Evolutionary conservation across 1,284 basidiomycete genomes (phyloP).

Genomic region (Ganoderma leucocontextum): DNA sequence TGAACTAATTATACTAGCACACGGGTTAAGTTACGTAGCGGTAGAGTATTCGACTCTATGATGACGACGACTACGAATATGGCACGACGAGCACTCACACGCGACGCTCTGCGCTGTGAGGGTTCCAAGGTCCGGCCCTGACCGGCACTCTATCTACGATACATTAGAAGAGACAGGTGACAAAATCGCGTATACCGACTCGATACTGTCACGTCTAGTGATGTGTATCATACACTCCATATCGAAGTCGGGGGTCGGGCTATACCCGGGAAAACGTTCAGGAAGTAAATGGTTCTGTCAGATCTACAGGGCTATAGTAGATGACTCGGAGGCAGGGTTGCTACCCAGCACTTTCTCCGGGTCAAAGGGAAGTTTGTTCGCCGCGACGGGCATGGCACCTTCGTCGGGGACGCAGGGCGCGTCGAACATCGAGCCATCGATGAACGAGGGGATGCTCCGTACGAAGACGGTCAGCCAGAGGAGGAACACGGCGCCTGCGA

Average conservation of each 20-base stretch:
- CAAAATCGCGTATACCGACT: conserved; percentile 5
- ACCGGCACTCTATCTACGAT: conserved; percentile 32
- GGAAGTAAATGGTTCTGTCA: conserved; percentile 8
- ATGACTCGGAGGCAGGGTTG: conserved; percentile 14
- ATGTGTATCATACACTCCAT: conserved; percentile 26
- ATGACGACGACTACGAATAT: background rate
- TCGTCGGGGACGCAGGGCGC: conserved; percentile 48
- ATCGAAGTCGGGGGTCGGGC: conserved; percentile 19
- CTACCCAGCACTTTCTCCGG: conserved; percentile 28
- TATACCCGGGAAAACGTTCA: conserved; percentile 2
- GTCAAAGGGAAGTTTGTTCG: conserved; percentile 16
- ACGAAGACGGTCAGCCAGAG: conserved; percentile 55
- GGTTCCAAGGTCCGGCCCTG: conserved; percentile 27
- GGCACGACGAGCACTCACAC: background rate
- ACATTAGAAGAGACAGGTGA: conserved; percentile 17
- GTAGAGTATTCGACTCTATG: conserved; percentile 2
- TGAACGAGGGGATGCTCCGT: conserved; percentile 49
- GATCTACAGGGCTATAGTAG: conserved; percentile 26
- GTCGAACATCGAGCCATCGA: conserved; percentile 55
- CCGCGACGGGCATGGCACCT: conserved; percentile 4
- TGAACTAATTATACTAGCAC: conserved; percentile 1
- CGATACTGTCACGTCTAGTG: conserved; percentile 13
- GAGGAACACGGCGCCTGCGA: conserved; percentile 49
- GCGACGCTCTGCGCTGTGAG: conserved; percentile 3
- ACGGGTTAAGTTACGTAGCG: conserved; percentile 3